Conservation (phyloP, 176 grass and related monocot genomes). For the Sorghum bicolor region Sorghum_bicolor_NCBIv3 NC_012875.2:48698501-48699000, state of each 20-base stretch:
- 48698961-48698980: background rate
- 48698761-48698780: background rate
- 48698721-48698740: too few relatives aligned
- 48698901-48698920: slow-evolving; percentile 38
- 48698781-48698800: background rate
- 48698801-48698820: slow-evolving; percentile 54
- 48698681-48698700: background rate
- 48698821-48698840: slow-evolving; percentile 31
- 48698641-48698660: background rate
- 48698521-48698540: too few relatives aligned
- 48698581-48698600: too few relatives aligned
- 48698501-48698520: too few relatives aligned
- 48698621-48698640: too few relatives aligned
- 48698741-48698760: background rate
- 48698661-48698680: background rate
- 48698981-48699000: background rate
- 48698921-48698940: slow-evolving; percentile 7
- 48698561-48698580: too few relatives aligned
- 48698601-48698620: too few relatives aligned
- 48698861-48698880: background rate
- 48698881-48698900: background rate
- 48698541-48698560: too few relatives aligned
- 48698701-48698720: background rate
- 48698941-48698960: slow-evolving; percentile 22
- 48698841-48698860: background rate